phyloP scores from a whole-genome alignment of 2,329 filamentous ascomycete species.

The Talaromyces sp. region DNA sequence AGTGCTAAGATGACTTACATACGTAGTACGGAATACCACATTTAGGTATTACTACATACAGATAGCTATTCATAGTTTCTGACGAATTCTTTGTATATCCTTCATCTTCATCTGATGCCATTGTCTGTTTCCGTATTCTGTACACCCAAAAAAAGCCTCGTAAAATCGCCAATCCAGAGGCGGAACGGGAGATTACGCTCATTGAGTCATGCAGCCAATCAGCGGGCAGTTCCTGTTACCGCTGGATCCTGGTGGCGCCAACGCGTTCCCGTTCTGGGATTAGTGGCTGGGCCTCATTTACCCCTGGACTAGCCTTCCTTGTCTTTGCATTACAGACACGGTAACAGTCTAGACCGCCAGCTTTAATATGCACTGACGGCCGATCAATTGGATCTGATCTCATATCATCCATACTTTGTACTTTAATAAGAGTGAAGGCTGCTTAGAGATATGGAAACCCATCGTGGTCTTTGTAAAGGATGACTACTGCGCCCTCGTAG shows the following conservation, averaged over 20 bases:
- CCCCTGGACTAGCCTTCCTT: slow-evolving; percentile 1
- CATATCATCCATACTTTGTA: too few species aligned
- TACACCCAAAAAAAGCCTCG: background rate
- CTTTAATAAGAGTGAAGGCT: too few species aligned
- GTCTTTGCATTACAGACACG: background rate
- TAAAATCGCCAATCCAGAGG: background rate
- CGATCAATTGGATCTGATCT: background rate
- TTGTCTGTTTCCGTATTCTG: too few species aligned
- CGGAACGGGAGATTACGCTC: slow-evolving; percentile 4
- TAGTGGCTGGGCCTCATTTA: background rate
- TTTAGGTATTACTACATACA: background rate
- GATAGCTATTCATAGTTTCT: background rate
- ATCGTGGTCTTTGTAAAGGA: too few species aligned
- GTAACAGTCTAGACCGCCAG: background rate
- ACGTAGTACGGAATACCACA: background rate
- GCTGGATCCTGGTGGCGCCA: background rate
- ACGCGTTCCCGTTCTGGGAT: background rate
- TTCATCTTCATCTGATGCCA: background rate
- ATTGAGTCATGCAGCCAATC: background rate
- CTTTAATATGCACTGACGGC: background rate
- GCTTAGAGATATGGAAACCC: too few species aligned
- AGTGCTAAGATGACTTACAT: background rate
- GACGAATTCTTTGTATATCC: background rate
- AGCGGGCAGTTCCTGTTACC: background rate
- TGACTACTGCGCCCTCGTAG: too few species aligned